phyloP scores from a whole-genome alignment of 768 basidiomycete genomes.

The Pleurotus djamor region DNA sequence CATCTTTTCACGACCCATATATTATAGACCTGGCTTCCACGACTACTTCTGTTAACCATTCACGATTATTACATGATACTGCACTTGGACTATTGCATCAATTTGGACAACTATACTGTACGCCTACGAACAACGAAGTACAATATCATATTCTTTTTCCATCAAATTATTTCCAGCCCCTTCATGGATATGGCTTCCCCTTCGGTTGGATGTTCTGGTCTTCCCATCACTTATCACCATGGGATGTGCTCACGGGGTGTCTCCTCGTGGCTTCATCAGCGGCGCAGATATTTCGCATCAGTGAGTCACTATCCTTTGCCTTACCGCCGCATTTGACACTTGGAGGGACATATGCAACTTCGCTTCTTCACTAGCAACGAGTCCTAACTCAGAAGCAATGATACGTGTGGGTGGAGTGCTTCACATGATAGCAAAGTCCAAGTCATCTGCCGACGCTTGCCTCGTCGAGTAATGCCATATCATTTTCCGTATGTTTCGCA shows the following conservation, averaged over 20 bases:
- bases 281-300: background rate
- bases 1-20: slow-evolving; percentile 33
- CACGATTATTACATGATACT: background rate
- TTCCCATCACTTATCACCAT: slow-evolving; percentile 1
- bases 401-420: background rate
- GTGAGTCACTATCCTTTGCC: background rate
- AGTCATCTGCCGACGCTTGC: background rate
- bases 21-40: slow-evolving; percentile 3
- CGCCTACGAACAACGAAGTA: slow-evolving; percentile 1
- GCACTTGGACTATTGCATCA: slow-evolving; percentile 2
- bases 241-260: background rate
- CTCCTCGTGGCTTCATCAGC: background rate
- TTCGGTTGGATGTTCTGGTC: background rate
- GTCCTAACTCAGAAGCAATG: background rate
- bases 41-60: background rate
- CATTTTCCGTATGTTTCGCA: background rate
- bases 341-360: background rate
- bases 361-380: background rate
- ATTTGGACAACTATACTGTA: slow-evolving; percentile 4
- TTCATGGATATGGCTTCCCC: background rate
- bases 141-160: background rate
- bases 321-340: background rate
- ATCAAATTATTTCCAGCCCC: background rate
- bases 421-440: background rate
- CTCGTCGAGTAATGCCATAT: background rate